These are phyloP conservation scores for Trichophyton equinum DNA, from an alignment of 2,329 filamentous ascomycete species.

Conservation along the genomic window DNA sequence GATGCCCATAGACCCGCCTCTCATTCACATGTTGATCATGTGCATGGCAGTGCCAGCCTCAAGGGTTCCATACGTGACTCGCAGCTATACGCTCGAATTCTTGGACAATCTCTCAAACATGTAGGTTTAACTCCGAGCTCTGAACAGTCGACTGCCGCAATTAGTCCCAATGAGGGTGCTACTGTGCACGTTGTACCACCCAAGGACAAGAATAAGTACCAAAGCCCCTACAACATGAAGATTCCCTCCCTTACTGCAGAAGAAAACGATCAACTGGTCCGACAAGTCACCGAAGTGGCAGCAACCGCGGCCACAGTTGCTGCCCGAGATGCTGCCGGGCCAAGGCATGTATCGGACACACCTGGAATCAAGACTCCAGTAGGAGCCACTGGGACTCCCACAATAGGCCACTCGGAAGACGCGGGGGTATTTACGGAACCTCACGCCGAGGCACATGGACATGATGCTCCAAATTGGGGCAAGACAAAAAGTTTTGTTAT, in stretches of 20 bases:
- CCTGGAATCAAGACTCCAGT: constrained; percentile 27
- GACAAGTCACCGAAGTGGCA: constrained; percentile 85
- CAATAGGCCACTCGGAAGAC: constrained; percentile 33
- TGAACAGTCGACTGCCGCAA: constrained; percentile 9
- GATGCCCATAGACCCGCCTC: constrained; percentile 1
- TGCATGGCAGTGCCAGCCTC: constrained; percentile 24
- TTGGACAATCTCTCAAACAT: constrained; percentile 79
- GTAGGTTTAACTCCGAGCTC: constrained; percentile 49
- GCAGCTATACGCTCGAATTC: constrained; percentile 80
- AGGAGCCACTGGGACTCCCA: constrained; percentile 24
- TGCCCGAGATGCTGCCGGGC: constrained; percentile 57
- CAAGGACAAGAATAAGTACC: constrained; percentile 41
- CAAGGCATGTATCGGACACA: constrained; percentile 34
- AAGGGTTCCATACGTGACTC: constrained; percentile 69
- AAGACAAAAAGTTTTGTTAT: constrained; percentile 82
- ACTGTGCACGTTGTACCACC: constrained; percentile 64
- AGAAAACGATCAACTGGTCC: constrained; percentile 67
- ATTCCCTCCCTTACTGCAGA: constrained; percentile 61
- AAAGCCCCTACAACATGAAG: constrained; percentile 14
- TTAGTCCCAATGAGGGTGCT: background rate
- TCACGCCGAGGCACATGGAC: constrained; percentile 45
- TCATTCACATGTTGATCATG: constrained; percentile 9
- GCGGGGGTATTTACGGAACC: constrained; percentile 19
- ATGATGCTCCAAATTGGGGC: constrained; percentile 98
- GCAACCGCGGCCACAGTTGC: constrained; percentile 82